Evolutionary conservation across 164 flowering plant genomes (phyloP), one percentile per base, ranked within the genome.

Genomic region (Magnolia sinica): DNA sequence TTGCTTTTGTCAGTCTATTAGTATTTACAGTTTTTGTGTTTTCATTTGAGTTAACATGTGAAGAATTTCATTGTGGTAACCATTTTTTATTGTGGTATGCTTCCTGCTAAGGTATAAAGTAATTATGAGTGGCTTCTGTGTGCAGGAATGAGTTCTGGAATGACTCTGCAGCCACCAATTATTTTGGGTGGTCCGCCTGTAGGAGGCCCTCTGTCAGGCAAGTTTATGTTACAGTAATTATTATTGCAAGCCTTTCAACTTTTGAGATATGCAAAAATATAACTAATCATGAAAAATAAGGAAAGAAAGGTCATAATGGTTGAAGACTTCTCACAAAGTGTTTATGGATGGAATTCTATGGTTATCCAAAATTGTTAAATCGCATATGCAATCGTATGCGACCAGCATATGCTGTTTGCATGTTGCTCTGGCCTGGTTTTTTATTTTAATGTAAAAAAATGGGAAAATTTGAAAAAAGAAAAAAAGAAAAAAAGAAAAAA

Each of bases 161-260:
- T 64, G 70, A 70, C 72, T 9, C 27, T 74, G 31, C 85, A 81
- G 37, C 75, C 82, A 51, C 83, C 81, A 72, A 64, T 10, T 81
- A 69, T 71, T 49, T 58, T 72, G 4, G 82, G 78, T n/a, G 82
- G 80, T 79, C 88, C 81, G 70, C 78, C 69, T 37, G 71, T 78
- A 71, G 84, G 80, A 27, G 83, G 78, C 68, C 76, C 87, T 77
- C 65, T 87, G 16, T 74, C 81, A 77, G 87, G 92, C 81, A 82
- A 82, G 82, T 84, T 22, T 29, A 23, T 37, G 0, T 55, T 55
- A 11, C 61, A 55, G 61, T 55, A 37, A 37, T 37, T 37, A 3
- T 37, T 37, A 37, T 37, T 37, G 45, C 45, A 37, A 37, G 45
- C 45, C 45, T 37, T 37, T 37, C 61, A 55, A 9, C 16, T 14